These are phyloP conservation scores for Westerdykella sp. DNA, from an alignment of 2,329 filamentous ascomycete genomes.

Conservation along the genomic window DNA sequence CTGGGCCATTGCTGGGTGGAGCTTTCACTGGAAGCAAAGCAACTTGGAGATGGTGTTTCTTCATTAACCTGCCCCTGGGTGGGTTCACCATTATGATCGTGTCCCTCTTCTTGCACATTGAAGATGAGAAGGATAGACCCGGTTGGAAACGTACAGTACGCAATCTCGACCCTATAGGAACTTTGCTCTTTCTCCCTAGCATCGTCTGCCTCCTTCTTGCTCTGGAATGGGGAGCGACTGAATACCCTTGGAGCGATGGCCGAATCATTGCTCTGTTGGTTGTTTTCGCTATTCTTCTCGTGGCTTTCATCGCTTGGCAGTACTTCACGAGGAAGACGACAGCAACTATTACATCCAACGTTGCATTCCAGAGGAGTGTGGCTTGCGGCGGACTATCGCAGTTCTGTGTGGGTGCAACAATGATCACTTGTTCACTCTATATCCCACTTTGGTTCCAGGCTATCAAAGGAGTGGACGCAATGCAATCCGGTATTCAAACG, in stretches of 20 bases:
- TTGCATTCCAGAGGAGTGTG: constrained; percentile 40
- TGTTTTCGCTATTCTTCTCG: constrained; percentile 35
- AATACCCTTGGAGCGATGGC: constrained; percentile 39
- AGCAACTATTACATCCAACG: constrained; percentile 40
- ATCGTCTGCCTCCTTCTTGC: constrained; percentile 44
- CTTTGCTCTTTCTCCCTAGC: constrained; percentile 37
- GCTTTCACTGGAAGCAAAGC: constrained; percentile 38
- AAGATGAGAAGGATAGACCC: constrained; percentile 27
- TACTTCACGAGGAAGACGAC: constrained; percentile 33
- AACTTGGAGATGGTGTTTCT: constrained; percentile 44
- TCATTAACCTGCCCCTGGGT: constrained; percentile 50
- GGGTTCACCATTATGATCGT: constrained; percentile 35
- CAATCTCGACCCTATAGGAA: constrained; percentile 41
- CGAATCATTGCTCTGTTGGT: constrained; percentile 40
- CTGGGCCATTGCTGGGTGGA: constrained; percentile 42
- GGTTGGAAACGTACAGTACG: constrained; percentile 27
- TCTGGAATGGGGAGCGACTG: constrained; percentile 44
- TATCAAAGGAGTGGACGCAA: constrained; percentile 40
- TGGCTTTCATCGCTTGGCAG: constrained; percentile 37
- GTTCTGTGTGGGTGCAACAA: constrained; percentile 36
- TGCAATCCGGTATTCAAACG: constrained; percentile 42
- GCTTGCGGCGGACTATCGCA: constrained; percentile 36
- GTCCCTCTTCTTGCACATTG: constrained; percentile 28
- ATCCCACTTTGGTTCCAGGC: constrained; percentile 44
- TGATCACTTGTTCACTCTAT: constrained; percentile 37